Percentiles rank a stretch among this genome's conserved stretches.
Conservation (phyloP, 192 early-diverging fungal species). For the Kickxella alabastrina region DNA sequence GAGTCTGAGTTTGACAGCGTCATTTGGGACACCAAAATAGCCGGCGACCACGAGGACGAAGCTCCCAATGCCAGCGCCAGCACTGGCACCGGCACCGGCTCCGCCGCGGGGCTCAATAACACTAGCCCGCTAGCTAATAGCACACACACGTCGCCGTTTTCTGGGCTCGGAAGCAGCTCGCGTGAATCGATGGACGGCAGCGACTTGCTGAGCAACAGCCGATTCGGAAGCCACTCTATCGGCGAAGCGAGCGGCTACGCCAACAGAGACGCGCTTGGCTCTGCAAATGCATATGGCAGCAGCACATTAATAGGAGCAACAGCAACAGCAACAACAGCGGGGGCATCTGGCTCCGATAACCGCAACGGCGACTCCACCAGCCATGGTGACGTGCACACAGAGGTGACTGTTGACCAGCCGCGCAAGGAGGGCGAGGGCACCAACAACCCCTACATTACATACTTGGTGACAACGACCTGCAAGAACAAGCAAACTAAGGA, state of each 20-base stretch:
- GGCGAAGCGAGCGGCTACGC: not conserved
- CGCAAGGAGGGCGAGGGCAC: constrained; percentile 90
- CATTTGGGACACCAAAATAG: constrained; percentile 44
- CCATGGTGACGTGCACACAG: constrained; percentile 36
- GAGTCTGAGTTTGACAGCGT: constrained; percentile 50
- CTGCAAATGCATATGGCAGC: constrained; percentile 6
- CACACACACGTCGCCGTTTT: constrained; percentile 21
- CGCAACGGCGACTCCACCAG: too few relatives aligned
- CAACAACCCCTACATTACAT: constrained; percentile 73
- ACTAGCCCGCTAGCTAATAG: constrained; percentile 7
- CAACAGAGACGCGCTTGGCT: not conserved
- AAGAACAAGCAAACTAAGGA: constrained; percentile 22
- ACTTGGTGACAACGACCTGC: constrained; percentile 66
- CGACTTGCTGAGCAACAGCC: constrained; percentile 1
- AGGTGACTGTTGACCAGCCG: constrained; percentile 70
- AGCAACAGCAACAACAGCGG: not conserved
- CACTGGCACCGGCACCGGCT: not conserved
- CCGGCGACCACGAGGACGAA: constrained; percentile 20
- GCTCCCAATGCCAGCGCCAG: not conserved
- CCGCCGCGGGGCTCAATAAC: too few relatives aligned
- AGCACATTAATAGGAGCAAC: constrained; percentile 1
- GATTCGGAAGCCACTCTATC: too few relatives aligned
- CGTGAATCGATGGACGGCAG: constrained; percentile 4
- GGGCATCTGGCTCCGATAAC: not conserved
- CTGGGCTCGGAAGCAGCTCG: constrained; percentile 4